phyloP scores from a whole-genome alignment of 371 early-diverging fungal species.

The Amoeboaphelidium occidentale region DNA sequence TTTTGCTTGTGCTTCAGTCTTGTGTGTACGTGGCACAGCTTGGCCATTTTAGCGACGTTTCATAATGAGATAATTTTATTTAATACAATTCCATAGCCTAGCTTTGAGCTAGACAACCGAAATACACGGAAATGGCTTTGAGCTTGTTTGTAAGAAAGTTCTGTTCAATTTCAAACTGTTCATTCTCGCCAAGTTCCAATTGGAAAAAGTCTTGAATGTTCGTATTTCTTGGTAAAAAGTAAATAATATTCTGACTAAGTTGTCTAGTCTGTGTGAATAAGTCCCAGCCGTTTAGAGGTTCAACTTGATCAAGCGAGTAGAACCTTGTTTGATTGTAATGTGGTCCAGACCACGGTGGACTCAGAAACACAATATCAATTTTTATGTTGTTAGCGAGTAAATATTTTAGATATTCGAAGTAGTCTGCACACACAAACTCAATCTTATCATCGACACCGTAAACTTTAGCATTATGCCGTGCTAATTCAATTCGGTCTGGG shows the following conservation, averaged over 20 bases:
- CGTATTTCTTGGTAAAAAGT: constrained; percentile 8
- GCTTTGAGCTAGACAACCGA: too few relatives aligned
- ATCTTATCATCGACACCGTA: constrained; percentile 79
- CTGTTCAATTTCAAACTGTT: too few relatives aligned
- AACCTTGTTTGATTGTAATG: not conserved
- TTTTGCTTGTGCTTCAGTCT: too few relatives aligned
- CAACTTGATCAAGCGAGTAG: constrained; percentile 28
- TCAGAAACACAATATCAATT: constrained; percentile 58
- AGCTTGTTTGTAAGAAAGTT: too few relatives aligned
- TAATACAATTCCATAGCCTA: too few relatives aligned
- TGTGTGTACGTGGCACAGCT: too few relatives aligned
- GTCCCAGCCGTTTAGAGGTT: constrained; percentile 40
- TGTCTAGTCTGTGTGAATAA: not conserved
- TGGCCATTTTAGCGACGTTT: too few relatives aligned
- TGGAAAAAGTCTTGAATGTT: not conserved
- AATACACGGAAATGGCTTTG: too few relatives aligned
- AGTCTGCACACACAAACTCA: constrained; percentile 67
- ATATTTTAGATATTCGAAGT: constrained; percentile 33
- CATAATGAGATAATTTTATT: too few relatives aligned
- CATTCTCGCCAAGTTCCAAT: too few relatives aligned
- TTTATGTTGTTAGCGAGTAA: constrained; percentile 16
- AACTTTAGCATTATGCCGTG: constrained; percentile 55
- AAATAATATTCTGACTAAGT: constrained; percentile 1
- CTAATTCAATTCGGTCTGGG: constrained; percentile 45
- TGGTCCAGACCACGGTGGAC: constrained; percentile 83